Percentiles rank a stretch among this genome's conserved stretches.
Evolutionary conservation across 495 filamentous ascomycete species (phyloP).

Genomic region (Thermochaetoides thermophila): DNA sequence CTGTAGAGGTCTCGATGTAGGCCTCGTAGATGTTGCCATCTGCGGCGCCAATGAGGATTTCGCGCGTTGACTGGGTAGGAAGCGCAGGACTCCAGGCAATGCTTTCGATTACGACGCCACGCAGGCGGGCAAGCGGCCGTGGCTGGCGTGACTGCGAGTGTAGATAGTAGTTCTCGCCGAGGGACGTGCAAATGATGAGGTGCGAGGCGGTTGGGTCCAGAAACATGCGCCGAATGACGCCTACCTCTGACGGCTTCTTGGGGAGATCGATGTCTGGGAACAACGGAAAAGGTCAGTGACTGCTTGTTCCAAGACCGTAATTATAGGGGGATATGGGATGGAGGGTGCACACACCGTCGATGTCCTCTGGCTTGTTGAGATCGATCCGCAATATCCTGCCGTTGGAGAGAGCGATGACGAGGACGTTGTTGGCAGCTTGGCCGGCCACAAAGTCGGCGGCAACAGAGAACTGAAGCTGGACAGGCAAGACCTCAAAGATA

Average conservation of each 20-base stretch:
- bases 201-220: conserved; percentile 94
- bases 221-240: conserved; percentile 87
- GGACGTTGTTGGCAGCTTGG: conserved; percentile 93
- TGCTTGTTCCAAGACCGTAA: background rate
- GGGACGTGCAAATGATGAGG: conserved; percentile 75
- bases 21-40: conserved; percentile 92
- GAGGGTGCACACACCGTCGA: conserved; percentile 53
- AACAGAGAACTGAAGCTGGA: conserved; percentile 81
- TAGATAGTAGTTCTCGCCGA: conserved; percentile 94
- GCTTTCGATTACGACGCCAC: conserved; percentile 73
- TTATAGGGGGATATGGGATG: background rate
- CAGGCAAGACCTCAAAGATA: conserved; percentile 84
- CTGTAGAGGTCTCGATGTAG: conserved; percentile 84
- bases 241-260: conserved; percentile 78
- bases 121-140: conserved; percentile 64
- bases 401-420: conserved; percentile 77
- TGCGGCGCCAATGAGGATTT: conserved; percentile 82
- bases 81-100: conserved; percentile 93
- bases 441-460: conserved; percentile 90
- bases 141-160: conserved; percentile 87
- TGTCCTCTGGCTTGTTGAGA: conserved; percentile 81
- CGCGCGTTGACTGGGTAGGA: conserved; percentile 86
- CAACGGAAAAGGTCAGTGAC: background rate
- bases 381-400: conserved; percentile 87
- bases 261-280: conserved; percentile 83